Conservation (phyloP, 441 rosid species). For the Codiaeum variegatum region DNA sequence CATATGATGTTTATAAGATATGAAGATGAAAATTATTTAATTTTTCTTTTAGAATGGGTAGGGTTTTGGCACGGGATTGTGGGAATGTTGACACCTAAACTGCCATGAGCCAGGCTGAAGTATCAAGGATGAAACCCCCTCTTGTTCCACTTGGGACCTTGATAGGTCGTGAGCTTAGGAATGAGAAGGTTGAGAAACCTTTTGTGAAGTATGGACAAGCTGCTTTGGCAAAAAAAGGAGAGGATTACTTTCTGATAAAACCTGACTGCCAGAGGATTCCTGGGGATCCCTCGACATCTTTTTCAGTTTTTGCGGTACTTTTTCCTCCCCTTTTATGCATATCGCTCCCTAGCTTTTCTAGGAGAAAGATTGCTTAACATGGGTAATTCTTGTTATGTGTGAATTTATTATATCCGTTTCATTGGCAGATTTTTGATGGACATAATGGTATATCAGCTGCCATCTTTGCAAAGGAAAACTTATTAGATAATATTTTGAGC, state of each 20-base stretch:
- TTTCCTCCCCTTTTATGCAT: neutral
- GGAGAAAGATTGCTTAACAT: neutral
- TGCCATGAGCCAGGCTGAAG: conserved; percentile 69
- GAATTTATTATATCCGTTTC: conserved; percentile 22
- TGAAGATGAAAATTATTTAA: conserved; percentile 11
- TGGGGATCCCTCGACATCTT: conserved; percentile 67
- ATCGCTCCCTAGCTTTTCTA: neutral
- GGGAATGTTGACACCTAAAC: conserved; percentile 47
- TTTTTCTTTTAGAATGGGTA: conserved; percentile 23
- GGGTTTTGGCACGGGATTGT: conserved; percentile 27
- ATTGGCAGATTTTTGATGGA: conserved; percentile 79
- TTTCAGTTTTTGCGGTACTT: conserved; percentile 89
- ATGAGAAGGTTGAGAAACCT: conserved; percentile 79
- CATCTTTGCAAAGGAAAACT: conserved; percentile 77
- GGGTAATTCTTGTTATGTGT: conserved; percentile 1
- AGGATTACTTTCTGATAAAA: conserved; percentile 82
- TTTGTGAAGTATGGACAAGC: conserved; percentile 89
- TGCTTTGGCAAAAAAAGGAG: conserved; percentile 93
- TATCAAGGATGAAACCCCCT: conserved; percentile 59
- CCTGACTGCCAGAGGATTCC: conserved; percentile 74
- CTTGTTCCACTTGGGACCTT: conserved; percentile 86
- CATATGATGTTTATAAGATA: neutral
- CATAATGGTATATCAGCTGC: conserved; percentile 98
- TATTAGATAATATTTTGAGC: conserved; percentile 72
- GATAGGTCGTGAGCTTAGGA: conserved; percentile 89